Base-by-base conservation (phyloP, 345 rosid species). In the Orychophragmus violaceus region DNA sequence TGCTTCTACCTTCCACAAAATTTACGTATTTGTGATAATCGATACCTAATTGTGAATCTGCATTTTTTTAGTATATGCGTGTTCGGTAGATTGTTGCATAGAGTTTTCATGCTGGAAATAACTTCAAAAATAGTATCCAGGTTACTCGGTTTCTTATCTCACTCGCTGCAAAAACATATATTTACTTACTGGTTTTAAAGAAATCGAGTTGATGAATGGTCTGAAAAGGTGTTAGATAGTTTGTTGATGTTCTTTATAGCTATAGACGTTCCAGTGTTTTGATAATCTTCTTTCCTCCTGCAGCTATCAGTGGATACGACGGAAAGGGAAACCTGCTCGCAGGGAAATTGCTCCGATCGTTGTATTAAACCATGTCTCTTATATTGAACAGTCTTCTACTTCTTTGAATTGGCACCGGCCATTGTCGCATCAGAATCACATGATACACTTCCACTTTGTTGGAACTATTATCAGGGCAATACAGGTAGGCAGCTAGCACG, bases 391-490 rank as follows among this genome's bases (percentile, higher is more conserved):
- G 90, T 93, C 48, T 90, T 93, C 76, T 93, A 82, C 66, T 93
- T 93, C 68, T 93, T n/a, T 61, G 99, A 94, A 60, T 66, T 94
- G 25, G 90, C 82, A 57, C 97, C 99, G 0, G 90, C 99, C 16
- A 94, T 94, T 73, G 99, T 94, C 61, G 96, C 99, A 0, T 79
- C 99, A 0, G 97, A 90, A 69, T 85, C 97, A 6, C 99, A 94
- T 75, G 99, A 94, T 73, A 79, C 95, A 33, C 79, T 90, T 44
- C 99, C 99, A 6, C 8, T 78, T 87, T 59, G 99, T 94, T 25
- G 97, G 99, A 72, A 94, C 99, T 68, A 94, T 94, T 42, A 90
- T 94, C 72, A 85, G 99, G 75, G 96, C 99, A 60, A 94, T 94
- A 97, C 99, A 94, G 95, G 99, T 89, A 51, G 42, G 8, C 29